Evolutionary conservation across 352 stramenopile genomes (phyloP).

Genomic region (Phytophthora fragariaefolia): DNA sequence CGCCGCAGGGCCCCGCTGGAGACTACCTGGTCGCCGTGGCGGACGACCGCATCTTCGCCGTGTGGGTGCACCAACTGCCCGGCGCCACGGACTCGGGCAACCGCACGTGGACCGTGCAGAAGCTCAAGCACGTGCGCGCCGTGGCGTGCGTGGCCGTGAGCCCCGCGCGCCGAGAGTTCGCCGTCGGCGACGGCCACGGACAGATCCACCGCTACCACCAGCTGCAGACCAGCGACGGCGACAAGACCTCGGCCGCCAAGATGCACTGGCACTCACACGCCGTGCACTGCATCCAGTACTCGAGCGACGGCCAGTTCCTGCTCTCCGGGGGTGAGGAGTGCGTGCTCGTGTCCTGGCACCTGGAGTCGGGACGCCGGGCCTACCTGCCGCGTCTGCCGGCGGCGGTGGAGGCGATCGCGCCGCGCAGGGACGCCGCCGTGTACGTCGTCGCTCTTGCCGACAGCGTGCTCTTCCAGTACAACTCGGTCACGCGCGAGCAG

Average conservation of each 20-base stretch:
- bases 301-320: conserved; percentile 76
- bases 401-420: conserved; percentile 57
- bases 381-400: conserved; percentile 85
- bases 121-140: conserved; percentile 53
- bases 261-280: conserved; percentile 91
- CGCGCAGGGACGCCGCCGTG: conserved; percentile 53
- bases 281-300: conserved; percentile 77
- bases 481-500: conserved; percentile 75
- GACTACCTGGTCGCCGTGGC: conserved; percentile 64
- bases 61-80: conserved; percentile 41
- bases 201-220: conserved; percentile 70
- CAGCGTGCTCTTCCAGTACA: conserved; percentile 85
- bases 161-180: conserved; percentile 57
- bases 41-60: conserved; percentile 43
- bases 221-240: conserved; percentile 6
- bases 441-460: conserved; percentile 76
- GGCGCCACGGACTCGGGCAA: conserved; percentile 30
- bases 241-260: conserved; percentile 43
- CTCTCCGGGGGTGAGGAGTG: conserved; percentile 87
- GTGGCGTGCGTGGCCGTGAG: conserved; percentile 71
- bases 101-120: conserved; percentile 44
- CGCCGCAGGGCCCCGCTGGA: conserved; percentile 10
- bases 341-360: conserved; percentile 88
- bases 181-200: conserved; percentile 66
- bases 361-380: conserved; percentile 73